A percentile compares a stretch with the other conserved stretches of the same genome.
Conservation (phyloP, 2,329 filamentous ascomycete species). For the Aspergillus niger region DNA sequence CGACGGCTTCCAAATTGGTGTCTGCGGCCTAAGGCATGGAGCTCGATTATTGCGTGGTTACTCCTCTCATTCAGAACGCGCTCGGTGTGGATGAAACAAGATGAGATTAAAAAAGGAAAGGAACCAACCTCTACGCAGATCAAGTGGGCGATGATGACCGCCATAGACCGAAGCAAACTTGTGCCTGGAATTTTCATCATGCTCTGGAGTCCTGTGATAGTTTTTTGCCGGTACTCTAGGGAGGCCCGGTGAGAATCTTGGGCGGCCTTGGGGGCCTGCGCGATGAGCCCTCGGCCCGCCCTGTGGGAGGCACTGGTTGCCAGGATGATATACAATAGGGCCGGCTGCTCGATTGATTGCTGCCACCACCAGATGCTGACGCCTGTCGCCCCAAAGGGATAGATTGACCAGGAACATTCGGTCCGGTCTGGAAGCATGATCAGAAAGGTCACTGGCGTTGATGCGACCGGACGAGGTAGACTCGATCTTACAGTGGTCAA, state of each 20-base stretch:
- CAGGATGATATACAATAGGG: not conserved
- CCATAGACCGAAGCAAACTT: not conserved
- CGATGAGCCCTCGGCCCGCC: not conserved
- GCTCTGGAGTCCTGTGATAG: not conserved
- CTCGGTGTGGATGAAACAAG: no score
- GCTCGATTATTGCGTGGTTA: not conserved
- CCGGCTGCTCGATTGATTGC: not conserved
- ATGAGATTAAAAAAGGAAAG: not conserved
- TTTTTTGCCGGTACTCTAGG: not conserved
- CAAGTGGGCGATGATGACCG: not conserved
- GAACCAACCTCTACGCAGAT: not conserved
- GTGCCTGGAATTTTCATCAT: not conserved
- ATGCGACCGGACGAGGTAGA: not conserved
- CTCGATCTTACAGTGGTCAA: not conserved
- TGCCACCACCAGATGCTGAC: not conserved
- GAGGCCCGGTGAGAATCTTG: not conserved
- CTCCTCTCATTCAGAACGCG: not conserved
- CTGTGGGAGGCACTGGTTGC: conserved; percentile 1
- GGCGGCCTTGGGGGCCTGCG: not conserved
- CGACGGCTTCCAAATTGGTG: not conserved
- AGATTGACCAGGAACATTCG: not conserved
- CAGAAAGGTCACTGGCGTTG: not conserved
- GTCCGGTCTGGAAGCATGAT: not conserved
- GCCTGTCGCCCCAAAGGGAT: not conserved
- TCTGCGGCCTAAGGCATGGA: not conserved